Evolutionary conservation across 345 rosid species (phyloP), one percentile per base, ranked within the genome.

Genomic region (Populus nigra): DNA sequence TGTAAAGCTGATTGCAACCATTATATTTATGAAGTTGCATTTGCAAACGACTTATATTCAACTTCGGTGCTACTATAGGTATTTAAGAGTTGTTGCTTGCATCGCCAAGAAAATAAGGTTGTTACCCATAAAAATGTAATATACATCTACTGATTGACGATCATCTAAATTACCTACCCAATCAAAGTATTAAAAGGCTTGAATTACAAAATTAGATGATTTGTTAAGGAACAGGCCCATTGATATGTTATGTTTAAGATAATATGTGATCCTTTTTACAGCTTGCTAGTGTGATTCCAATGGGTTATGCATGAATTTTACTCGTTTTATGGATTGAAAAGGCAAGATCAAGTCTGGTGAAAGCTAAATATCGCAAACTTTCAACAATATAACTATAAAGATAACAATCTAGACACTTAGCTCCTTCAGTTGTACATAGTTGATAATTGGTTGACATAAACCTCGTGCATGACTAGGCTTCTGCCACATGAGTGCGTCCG

Each of bases 61-160:
- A 41, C 45, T 41, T 41, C 3, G 0, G 3, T 43, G 2, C 15
- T 69, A 39, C 17, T 39, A 22, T 8, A 23, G 22, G 1, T 31
- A 10, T 16, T 5, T 10, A 25, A 4, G 22, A 3, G 43, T 67
- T 67, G 47, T 17, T 35, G 33, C 23, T 18, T 15, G 25, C 27
- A n/a, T 22, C 15, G 7, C 13, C 67, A 25, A 25, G 5, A 25
- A 63, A 25, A 61, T n/a, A 18, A 61, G 25, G 10, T 22, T 22
- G 3, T 0, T 8, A 1, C 11, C 65, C 0, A 22, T 8, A 23
- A 16, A 22, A 8, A n/a, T n/a, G 0, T 0, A 2, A 0, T 16
- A n/a, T 8, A 6, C 65, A 61, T 0, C 3, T 9, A 8, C 0
- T 18, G 1, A 17, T 4, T 8, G n/a, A n/a, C 31, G 2, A 61